These are phyloP conservation scores for Caryopteris hybrid DNA, from an alignment of 305 asterid species.

Conservation along the genomic window DNA sequence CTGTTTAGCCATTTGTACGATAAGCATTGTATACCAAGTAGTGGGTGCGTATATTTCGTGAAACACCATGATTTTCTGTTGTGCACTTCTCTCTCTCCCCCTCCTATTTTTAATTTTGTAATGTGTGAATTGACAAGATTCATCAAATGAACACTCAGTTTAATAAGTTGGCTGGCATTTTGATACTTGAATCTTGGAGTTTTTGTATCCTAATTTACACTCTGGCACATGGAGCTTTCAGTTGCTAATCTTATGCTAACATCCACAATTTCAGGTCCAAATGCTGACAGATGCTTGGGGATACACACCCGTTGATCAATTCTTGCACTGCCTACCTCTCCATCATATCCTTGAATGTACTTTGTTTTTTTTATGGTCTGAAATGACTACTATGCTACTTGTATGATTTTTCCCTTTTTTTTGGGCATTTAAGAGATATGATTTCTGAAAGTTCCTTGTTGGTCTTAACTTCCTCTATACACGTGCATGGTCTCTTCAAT, in stretches of 20 bases:
- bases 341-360: constrained; percentile 76
- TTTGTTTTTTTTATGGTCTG: neutral
- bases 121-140: neutral
- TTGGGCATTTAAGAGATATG: neutral
- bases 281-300: constrained; percentile 90
- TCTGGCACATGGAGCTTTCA: neutral
- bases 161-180: neutral
- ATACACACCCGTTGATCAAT: constrained; percentile 61
- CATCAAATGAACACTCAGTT: neutral
- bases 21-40: neutral
- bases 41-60: neutral
- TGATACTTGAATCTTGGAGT: neutral
- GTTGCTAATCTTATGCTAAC: constrained; percentile 3
- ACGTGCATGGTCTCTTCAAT: constrained; percentile 86
- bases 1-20: neutral
- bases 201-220: neutral
- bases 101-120: too few relatives aligned
- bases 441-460: constrained; percentile 7
- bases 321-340: constrained; percentile 92
- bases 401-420: neutral
- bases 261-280: constrained; percentile 59
- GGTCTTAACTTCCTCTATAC: constrained; percentile 65
- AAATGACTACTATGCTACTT: neutral
- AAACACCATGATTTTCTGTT: neutral
- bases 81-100: neutral